Evolutionary conservation across 140 eudicot genomes (phyloP).

Genomic region (Flaveria floridana): DNA sequence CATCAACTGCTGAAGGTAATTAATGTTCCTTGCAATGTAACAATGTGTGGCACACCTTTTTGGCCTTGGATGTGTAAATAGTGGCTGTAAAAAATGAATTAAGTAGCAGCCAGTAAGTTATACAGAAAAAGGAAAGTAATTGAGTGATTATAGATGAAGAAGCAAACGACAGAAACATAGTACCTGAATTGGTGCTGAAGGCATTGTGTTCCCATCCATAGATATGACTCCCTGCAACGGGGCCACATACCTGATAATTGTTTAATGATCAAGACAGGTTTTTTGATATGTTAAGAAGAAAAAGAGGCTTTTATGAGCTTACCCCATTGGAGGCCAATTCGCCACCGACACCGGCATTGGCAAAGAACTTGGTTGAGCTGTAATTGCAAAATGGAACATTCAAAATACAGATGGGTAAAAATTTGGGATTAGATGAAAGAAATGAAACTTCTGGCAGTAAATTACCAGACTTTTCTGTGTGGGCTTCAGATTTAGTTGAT

Average conservation of each 20-base stretch:
- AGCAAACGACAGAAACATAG: not conserved
- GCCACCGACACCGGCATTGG: conserved; percentile 72
- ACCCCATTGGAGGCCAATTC: conserved; percentile 98
- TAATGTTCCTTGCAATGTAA: conserved; percentile 82
- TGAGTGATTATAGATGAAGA: not conserved
- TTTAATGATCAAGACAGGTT: conserved; percentile 23
- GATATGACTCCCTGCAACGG: conserved; percentile 92
- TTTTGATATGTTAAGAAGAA: not conserved
- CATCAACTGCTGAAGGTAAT: conserved; percentile 69
- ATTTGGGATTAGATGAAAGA: conserved; percentile 24
- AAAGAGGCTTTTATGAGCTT: conserved; percentile 23
- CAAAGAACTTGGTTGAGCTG: conserved; percentile 68
- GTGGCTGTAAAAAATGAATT: conserved; percentile 49
- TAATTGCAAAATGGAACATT: not conserved
- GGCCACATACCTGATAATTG: conserved; percentile 68
- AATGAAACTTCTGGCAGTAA: not conserved
- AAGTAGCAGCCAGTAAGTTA: not conserved
- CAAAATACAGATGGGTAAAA: not conserved
- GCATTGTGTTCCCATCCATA: conserved; percentile 66
- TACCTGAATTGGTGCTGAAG: conserved; percentile 79
- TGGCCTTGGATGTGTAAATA: conserved; percentile 80
- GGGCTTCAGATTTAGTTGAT: conserved; percentile 43
- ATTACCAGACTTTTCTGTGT: conserved; percentile 57
- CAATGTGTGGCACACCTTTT: conserved; percentile 95
- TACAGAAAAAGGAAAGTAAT: not conserved